Evolutionary conservation across 2,329 filamentous ascomycete species (phyloP).

Genomic region (Xylaria hypoxylon): DNA sequence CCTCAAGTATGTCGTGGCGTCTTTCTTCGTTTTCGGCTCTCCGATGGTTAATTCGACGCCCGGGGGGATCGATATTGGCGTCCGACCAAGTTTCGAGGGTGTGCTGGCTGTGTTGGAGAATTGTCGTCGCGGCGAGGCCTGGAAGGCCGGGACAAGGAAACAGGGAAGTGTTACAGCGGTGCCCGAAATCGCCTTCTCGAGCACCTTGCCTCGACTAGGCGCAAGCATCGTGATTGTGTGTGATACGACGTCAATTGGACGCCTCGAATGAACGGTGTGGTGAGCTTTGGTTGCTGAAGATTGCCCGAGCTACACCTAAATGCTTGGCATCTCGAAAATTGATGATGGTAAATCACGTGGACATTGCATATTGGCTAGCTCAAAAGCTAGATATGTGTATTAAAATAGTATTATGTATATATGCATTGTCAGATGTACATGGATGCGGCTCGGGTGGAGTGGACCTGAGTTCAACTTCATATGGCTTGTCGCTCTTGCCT

Average conservation of each 20-base stretch:
- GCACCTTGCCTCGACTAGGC: conserved; percentile 69
- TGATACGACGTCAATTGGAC: conserved; percentile 39
- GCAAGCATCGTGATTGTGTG: conserved; percentile 67
- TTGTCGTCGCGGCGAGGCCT: conserved; percentile 58
- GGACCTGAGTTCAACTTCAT: conserved; percentile 4
- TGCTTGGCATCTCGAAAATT: conserved; percentile 44
- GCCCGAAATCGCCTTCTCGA: conserved; percentile 66
- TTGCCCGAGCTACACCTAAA: conserved; percentile 30
- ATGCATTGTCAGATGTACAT: neutral
- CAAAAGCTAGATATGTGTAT: no score
- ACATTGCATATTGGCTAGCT: no score
- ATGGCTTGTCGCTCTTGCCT: neutral
- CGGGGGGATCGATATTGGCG: conserved; percentile 82
- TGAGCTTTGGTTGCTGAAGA: conserved; percentile 25
- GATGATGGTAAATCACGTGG: conserved; percentile 33
- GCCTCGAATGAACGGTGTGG: conserved; percentile 25
- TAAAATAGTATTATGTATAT: conserved; percentile 25
- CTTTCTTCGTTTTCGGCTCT: conserved; percentile 66
- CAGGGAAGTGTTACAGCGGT: conserved; percentile 69
- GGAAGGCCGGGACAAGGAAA: conserved; percentile 80
- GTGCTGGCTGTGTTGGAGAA: conserved; percentile 79
- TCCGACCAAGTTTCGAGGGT: conserved; percentile 86
- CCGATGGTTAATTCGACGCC: conserved; percentile 82
- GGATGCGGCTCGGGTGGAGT: no score
- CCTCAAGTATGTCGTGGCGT: conserved; percentile 69